A percentile compares a stretch with the other conserved stretches of the same genome.
These are phyloP conservation scores for Panaeolus cyanescens DNA, from an alignment of 768 basidiomycete genomes.

Conservation along the genomic window DNA sequence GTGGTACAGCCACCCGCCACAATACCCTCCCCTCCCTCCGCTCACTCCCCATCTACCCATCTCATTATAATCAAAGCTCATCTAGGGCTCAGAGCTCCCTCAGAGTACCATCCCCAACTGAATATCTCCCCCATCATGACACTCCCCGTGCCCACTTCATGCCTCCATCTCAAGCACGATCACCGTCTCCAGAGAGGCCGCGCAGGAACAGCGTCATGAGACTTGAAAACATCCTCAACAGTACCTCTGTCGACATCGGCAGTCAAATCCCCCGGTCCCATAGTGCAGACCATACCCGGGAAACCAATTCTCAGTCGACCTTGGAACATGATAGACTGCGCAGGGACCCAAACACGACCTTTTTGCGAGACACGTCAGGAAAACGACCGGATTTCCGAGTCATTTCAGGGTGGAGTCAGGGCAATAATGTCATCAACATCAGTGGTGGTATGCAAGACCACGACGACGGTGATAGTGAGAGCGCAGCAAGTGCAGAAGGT, in stretches of 20 bases:
- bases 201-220: constrained; percentile 24
- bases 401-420: not conserved
- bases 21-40: not conserved
- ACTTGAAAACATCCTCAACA: constrained; percentile 27
- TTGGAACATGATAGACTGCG: not conserved
- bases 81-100: not conserved
- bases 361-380: not conserved
- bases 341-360: not conserved
- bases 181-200: not conserved
- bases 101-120: not conserved
- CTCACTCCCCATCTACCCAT: not conserved
- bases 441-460: not conserved
- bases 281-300: not conserved
- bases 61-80: not conserved
- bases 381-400: not conserved
- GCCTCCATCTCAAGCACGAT: not conserved
- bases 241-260: constrained; percentile 11
- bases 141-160: not conserved
- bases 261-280: not conserved
- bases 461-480: not conserved
- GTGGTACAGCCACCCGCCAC: not conserved
- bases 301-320: not conserved
- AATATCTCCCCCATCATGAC: not conserved
- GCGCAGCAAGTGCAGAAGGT: not conserved
- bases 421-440: not conserved